These are phyloP conservation scores for Dictyostelium capitatum DNA, from an alignment of 78 protist species.

Conservation along the genomic window DNA sequence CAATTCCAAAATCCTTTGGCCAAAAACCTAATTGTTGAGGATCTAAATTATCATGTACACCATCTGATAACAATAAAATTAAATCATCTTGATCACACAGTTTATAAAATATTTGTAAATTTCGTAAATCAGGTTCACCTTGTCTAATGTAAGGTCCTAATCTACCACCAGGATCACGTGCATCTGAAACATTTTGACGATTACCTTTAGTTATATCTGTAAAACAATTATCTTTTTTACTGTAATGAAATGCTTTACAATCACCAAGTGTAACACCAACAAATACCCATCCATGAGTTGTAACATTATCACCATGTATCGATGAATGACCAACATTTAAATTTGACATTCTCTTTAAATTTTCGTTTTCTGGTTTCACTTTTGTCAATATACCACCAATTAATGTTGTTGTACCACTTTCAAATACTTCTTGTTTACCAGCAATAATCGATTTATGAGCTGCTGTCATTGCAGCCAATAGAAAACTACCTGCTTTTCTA, in stretches of 20 bases:
- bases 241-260: conserved; percentile 78
- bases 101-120: conserved; percentile 59
- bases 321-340: not conserved
- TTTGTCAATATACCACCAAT: conserved; percentile 80
- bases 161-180: conserved; percentile 83
- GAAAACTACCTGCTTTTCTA: conserved; percentile 67
- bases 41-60: conserved; percentile 79
- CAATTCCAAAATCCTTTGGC: conserved; percentile 48
- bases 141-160: conserved; percentile 62
- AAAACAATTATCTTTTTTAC: conserved; percentile 35
- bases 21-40: conserved; percentile 64
- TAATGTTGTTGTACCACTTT: conserved; percentile 82
- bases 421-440: conserved; percentile 68
- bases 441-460: conserved; percentile 64
- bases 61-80: conserved; percentile 60
- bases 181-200: conserved; percentile 71
- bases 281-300: conserved; percentile 29
- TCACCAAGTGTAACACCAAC: conserved; percentile 75
- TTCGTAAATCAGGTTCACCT: conserved; percentile 77
- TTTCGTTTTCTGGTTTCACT: conserved; percentile 1
- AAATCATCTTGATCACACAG: conserved; percentile 73
- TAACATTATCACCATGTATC: not conserved
- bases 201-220: conserved; percentile 81
- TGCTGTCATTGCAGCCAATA: conserved; percentile 75
- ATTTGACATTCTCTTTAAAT: not conserved